phyloP scores from a whole-genome alignment of 768 basidiomycete genomes.

The Asterophora lycoperdoides region DNA sequence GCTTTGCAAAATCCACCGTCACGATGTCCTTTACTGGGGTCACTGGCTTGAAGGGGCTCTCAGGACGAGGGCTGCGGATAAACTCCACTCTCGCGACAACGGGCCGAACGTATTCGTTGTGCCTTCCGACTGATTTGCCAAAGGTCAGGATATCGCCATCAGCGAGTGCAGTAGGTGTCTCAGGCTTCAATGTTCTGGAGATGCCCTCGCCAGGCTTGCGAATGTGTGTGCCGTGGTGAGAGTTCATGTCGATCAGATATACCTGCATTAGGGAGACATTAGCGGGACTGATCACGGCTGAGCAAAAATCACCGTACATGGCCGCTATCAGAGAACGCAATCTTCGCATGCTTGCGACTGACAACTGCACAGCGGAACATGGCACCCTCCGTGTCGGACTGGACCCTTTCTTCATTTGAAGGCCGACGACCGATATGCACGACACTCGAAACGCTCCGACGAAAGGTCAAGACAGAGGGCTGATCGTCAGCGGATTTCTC shows the following conservation, averaged over 20 bases:
- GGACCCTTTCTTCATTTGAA: constrained; percentile 38
- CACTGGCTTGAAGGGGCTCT: constrained; percentile 23
- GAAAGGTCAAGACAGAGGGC: constrained; percentile 47
- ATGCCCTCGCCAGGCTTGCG: constrained; percentile 46
- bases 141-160: constrained; percentile 75
- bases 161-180: constrained; percentile 50
- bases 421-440: constrained; percentile 70
- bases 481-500: constrained; percentile 46
- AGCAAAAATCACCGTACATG: constrained; percentile 42
- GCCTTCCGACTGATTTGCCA: constrained; percentile 69
- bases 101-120: constrained; percentile 57
- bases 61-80: constrained; percentile 25
- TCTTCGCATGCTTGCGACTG: constrained; percentile 74
- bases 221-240: constrained; percentile 76
- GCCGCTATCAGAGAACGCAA: constrained; percentile 66
- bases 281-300: constrained; percentile 11
- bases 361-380: constrained; percentile 77
- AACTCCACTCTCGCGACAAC: constrained; percentile 60
- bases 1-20: constrained; percentile 8
- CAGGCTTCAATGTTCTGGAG: constrained; percentile 47
- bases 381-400: constrained; percentile 41
- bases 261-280: constrained; percentile 39
- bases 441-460: constrained; percentile 43
- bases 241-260: constrained; percentile 64
- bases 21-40: constrained; percentile 21